A percentile compares a stretch with the other conserved stretches of the same genome.
Conservation (phyloP, 371 early-diverging fungal species). For the Mortierella sp. region DNA sequence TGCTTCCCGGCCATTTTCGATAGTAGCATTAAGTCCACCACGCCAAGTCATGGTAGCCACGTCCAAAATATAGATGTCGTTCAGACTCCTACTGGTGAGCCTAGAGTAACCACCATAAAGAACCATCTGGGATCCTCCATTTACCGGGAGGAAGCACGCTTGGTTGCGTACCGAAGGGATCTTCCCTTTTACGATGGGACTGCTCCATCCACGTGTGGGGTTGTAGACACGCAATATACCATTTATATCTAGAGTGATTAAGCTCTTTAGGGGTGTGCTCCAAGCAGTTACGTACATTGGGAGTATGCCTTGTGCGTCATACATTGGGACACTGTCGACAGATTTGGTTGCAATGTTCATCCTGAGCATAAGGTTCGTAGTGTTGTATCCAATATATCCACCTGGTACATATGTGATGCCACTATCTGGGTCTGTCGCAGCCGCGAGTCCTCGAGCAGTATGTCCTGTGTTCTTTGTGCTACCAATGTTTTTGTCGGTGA, state of each 20-base stretch:
- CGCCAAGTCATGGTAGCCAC: constrained; percentile 29
- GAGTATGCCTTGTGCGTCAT: not conserved
- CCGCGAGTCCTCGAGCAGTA: not conserved
- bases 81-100: not conserved
- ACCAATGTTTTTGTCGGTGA: not conserved
- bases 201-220: constrained; percentile 4
- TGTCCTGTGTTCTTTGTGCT: not conserved
- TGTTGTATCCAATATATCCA: not conserved
- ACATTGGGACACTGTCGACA: not conserved
- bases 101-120: constrained; percentile 26
- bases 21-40: constrained; percentile 5
- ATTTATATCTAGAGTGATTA: not conserved
- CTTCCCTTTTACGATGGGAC: not conserved
- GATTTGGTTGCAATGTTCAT: not conserved
- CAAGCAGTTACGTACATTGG: not conserved
- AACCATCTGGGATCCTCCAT: constrained; percentile 24
- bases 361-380: not conserved
- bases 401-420: constrained; percentile 15
- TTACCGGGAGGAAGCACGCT: constrained; percentile 20
- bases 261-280: not conserved
- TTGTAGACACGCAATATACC: not conserved
- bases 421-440: constrained; percentile 14
- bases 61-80: constrained; percentile 30
- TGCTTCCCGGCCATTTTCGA: not conserved
- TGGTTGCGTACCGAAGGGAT: not conserved